Evolutionary conservation across 1,139 yeast genomes (phyloP).

Genomic region (Cylindricascospora bacillispora): DNA sequence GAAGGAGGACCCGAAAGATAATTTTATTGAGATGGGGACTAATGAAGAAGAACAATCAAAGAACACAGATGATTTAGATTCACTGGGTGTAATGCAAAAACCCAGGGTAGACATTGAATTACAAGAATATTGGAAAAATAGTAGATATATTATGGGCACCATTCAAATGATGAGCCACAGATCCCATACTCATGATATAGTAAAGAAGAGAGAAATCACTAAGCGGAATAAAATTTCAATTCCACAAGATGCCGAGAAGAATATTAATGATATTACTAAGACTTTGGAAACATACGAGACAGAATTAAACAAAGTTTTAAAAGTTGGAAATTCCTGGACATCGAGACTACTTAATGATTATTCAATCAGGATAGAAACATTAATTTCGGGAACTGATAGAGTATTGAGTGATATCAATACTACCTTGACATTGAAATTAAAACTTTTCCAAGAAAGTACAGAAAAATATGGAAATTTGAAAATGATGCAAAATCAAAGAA

Average conservation of each 20-base stretch:
- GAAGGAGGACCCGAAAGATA: background rate
- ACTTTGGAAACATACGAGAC: slow-evolving; percentile 12
- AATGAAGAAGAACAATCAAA: slow-evolving; percentile 3
- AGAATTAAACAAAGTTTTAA: slow-evolving; percentile 15
- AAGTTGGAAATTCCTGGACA: slow-evolving; percentile 19
- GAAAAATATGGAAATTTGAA: slow-evolving; percentile 38
- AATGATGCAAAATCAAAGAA: slow-evolving; percentile 23
- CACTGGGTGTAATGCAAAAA: slow-evolving; percentile 4
- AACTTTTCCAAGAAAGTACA: slow-evolving; percentile 56
- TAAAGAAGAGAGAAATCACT: slow-evolving; percentile 12
- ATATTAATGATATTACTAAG: slow-evolving; percentile 10
- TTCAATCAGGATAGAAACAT: slow-evolving; percentile 35
- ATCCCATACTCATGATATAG: slow-evolving; percentile 15
- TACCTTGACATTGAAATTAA: slow-evolving; percentile 55
- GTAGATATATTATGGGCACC: slow-evolving; percentile 16
- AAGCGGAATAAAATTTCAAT: slow-evolving; percentile 9
- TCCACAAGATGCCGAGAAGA: slow-evolving; percentile 10
- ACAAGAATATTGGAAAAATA: slow-evolving; percentile 17
- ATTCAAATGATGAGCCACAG: slow-evolving; percentile 17
- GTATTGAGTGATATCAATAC: slow-evolving; percentile 76
- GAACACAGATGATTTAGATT: too few species aligned
- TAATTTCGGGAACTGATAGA: slow-evolving; percentile 61
- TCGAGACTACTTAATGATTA: slow-evolving; percentile 21
- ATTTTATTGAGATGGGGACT: background rate
- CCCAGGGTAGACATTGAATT: slow-evolving; percentile 13